These are phyloP conservation scores for Nitzschia putrida DNA, from an alignment of 108 stramenopile genomes.

Conservation along the genomic window DNA sequence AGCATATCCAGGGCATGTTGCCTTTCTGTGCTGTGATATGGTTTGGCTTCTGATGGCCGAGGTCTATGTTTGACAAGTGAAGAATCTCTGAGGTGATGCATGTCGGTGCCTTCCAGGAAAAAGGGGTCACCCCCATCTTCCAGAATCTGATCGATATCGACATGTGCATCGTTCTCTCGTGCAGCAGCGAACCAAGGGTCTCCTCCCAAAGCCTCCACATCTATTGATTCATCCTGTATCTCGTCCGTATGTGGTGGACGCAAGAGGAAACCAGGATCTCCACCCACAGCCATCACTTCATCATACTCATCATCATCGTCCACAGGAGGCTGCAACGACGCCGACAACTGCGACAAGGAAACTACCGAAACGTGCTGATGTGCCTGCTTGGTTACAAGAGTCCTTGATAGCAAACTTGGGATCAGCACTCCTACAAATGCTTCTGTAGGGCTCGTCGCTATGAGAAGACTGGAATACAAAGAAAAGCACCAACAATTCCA, in stretches of 20 bases:
- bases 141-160: neutral
- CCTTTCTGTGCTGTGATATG: neutral
- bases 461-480: too few species aligned
- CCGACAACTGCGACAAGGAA: neutral
- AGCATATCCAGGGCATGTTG: neutral
- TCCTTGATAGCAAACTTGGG: too few species aligned
- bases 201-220: constrained; percentile 35
- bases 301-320: neutral
- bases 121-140: constrained; percentile 23
- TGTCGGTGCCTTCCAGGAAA: constrained; percentile 9
- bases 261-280: constrained; percentile 28
- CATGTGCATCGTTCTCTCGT: neutral
- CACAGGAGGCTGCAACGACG: neutral
- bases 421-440: too few species aligned
- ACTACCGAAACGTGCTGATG: neutral
- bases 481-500: too few species aligned
- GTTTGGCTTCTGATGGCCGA: neutral
- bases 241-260: neutral
- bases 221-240: constrained; percentile 5
- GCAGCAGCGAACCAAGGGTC: constrained; percentile 28
- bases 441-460: too few species aligned
- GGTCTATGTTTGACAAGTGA: neutral
- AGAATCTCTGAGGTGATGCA: neutral
- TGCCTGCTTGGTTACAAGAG: neutral
- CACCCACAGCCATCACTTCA: constrained; percentile 28